Evolutionary conservation across 139 green algal genomes (phyloP).

Genomic region (Tetratostichococcus sp.): DNA sequence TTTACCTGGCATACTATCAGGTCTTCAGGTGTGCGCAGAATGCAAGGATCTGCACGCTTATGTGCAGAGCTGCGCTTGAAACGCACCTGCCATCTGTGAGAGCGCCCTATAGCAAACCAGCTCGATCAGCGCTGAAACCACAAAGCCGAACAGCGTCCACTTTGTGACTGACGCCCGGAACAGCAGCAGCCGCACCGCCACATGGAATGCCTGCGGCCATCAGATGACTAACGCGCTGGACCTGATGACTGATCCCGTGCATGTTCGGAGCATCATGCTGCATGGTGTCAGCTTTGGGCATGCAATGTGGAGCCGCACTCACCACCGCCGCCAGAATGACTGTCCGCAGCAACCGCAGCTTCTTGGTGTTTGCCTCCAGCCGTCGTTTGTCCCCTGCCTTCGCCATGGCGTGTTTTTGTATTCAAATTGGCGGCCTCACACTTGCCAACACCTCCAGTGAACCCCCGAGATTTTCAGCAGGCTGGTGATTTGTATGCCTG

Average conservation of each 20-base stretch:
- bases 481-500: too few species aligned
- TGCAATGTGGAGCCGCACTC: too few species aligned
- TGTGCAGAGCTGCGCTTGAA: too few species aligned
- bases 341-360: background rate
- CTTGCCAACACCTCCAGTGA: background rate
- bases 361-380: background rate
- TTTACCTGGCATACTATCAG: too few species aligned
- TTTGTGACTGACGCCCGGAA: background rate
- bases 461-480: too few species aligned
- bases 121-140: background rate
- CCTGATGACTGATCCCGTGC: too few species aligned
- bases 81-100: background rate
- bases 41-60: too few species aligned
- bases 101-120: background rate
- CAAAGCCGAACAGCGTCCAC: background rate
- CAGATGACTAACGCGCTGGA: too few species aligned
- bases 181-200: background rate
- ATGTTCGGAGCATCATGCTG: too few species aligned
- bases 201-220: background rate
- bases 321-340: background rate
- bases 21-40: too few species aligned
- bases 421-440: too few species aligned
- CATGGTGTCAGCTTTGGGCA: too few species aligned
- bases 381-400: background rate
- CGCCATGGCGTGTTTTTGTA: background rate